Evolutionary conservation across 495 filamentous ascomycete species (phyloP).

Genomic region (Aspergillus diversus): DNA sequence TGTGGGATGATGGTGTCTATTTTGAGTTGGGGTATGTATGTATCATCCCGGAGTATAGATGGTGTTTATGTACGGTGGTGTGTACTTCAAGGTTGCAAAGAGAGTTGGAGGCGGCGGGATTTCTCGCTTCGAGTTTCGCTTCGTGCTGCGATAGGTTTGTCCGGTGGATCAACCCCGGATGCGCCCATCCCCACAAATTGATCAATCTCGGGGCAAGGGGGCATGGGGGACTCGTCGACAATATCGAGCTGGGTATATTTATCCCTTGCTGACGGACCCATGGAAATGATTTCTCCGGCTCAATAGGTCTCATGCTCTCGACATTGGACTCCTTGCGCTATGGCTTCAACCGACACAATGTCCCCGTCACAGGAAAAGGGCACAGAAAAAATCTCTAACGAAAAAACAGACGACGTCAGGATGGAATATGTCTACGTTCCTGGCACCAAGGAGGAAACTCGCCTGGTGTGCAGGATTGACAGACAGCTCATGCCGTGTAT

Average conservation of each 20-base stretch:
- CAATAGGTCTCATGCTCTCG: background rate
- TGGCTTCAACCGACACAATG: background rate
- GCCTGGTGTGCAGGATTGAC: constrained; percentile 47
- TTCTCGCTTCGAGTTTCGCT: too few species aligned
- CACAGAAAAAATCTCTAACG: background rate
- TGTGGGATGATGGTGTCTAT: too few species aligned
- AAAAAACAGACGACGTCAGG: background rate
- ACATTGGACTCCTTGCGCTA: background rate
- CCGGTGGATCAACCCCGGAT: too few species aligned
- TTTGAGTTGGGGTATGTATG: background rate
- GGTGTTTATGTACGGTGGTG: too few species aligned
- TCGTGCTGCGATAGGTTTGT: too few species aligned
- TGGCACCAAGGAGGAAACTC: constrained; percentile 7
- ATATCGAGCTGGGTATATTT: background rate
- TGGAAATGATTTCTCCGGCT: background rate
- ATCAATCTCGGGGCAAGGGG: background rate
- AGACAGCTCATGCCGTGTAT: constrained; percentile 46
- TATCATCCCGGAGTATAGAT: too few species aligned
- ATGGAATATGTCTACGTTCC: background rate
- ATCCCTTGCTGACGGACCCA: background rate
- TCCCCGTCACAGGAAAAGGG: background rate
- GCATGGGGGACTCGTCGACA: background rate
- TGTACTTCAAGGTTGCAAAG: too few species aligned
- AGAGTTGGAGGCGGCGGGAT: too few species aligned
- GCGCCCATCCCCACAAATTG: too few species aligned